Percentiles rank a stretch among this genome's conserved stretches.
These are phyloP conservation scores for Ophiocordyceps polyrhachis-furcata DNA, from an alignment of 2,329 filamentous ascomycete genomes.

Conservation along the genomic window DNA sequence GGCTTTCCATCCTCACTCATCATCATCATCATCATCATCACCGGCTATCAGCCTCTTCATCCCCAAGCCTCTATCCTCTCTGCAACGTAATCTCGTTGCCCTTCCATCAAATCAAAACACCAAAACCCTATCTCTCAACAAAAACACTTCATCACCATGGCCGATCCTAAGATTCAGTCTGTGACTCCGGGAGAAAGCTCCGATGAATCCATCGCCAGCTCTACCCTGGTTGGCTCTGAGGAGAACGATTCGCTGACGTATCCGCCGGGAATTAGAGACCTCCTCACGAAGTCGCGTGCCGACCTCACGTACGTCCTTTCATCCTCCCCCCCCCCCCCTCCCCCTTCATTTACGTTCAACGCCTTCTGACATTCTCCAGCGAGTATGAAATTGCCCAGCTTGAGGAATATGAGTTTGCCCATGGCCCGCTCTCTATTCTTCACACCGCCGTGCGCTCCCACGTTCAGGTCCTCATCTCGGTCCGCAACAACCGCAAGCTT, in stretches of 20 bases:
- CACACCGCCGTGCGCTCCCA: constrained; percentile 92
- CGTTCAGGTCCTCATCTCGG: constrained; percentile 89
- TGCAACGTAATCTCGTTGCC: neutral
- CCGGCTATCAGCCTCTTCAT: neutral
- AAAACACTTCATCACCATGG: constrained; percentile 23
- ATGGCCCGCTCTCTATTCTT: constrained; percentile 59
- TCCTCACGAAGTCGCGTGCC: constrained; percentile 70
- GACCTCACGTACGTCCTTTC: constrained; percentile 67
- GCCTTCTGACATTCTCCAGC: constrained; percentile 22
- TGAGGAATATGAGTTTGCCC: constrained; percentile 36
- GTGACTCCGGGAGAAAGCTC: neutral
- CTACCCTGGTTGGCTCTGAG: neutral
- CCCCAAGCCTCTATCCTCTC: neutral
- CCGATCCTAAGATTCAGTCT: constrained; percentile 55
- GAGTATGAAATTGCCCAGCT: constrained; percentile 78
- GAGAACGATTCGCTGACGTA: neutral
- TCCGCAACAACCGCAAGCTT: constrained; percentile 96
- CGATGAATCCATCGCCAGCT: neutral
- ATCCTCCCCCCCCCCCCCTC: constrained; percentile 1
- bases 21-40: neutral
- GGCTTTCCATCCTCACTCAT: neutral
- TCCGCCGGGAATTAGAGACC: constrained; percentile 40
- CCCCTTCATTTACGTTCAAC: neutral
- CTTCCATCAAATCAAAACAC: neutral
- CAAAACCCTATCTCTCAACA: neutral